These are phyloP conservation scores for Lactarius indigo DNA, from an alignment of 768 basidiomycete genomes.

Conservation along the genomic window DNA sequence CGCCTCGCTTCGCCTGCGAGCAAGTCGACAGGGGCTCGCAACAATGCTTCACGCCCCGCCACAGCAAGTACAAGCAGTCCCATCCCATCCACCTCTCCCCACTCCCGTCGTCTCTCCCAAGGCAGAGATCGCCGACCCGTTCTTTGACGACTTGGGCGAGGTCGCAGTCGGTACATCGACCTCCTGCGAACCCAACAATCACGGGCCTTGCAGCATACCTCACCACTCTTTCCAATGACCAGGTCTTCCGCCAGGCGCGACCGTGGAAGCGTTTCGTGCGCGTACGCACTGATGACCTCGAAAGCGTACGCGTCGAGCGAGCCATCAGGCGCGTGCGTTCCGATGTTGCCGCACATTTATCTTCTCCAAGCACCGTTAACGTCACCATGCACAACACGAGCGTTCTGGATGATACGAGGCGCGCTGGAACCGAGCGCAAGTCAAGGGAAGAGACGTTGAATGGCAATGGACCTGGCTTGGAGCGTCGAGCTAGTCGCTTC, in stretches of 20 bases:
- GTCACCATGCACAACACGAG: slow-evolving; percentile 23
- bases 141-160: slow-evolving; percentile 36
- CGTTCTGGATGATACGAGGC: slow-evolving; percentile 11
- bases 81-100: slow-evolving; percentile 36
- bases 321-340: slow-evolving; percentile 86
- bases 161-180: slow-evolving; percentile 28
- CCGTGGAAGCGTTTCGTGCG: slow-evolving; percentile 85
- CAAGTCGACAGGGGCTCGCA: slow-evolving; percentile 42
- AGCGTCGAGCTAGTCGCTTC: slow-evolving; percentile 12
- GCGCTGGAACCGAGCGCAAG: slow-evolving; percentile 13
- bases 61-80: slow-evolving; percentile 28
- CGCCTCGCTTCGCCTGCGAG: slow-evolving; percentile 72
- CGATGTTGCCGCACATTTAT: slow-evolving; percentile 72
- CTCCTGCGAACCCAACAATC: slow-evolving; percentile 37
- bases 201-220: slow-evolving; percentile 73
- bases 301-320: slow-evolving; percentile 82
- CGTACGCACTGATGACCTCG: slow-evolving; percentile 82
- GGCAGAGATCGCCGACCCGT: slow-evolving; percentile 60
- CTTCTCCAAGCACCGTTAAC: slow-evolving; percentile 32
- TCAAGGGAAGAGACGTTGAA: neutral
- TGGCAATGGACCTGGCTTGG: slow-evolving; percentile 8
- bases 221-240: slow-evolving; percentile 70
- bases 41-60: slow-evolving; percentile 25
- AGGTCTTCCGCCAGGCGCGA: slow-evolving; percentile 56
- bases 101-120: slow-evolving; percentile 51